A percentile compares a stretch with the other conserved stretches of the same genome.
Conservation (phyloP, 176 grass and related monocot genomes). For the Oryza rufipogon region DNA sequence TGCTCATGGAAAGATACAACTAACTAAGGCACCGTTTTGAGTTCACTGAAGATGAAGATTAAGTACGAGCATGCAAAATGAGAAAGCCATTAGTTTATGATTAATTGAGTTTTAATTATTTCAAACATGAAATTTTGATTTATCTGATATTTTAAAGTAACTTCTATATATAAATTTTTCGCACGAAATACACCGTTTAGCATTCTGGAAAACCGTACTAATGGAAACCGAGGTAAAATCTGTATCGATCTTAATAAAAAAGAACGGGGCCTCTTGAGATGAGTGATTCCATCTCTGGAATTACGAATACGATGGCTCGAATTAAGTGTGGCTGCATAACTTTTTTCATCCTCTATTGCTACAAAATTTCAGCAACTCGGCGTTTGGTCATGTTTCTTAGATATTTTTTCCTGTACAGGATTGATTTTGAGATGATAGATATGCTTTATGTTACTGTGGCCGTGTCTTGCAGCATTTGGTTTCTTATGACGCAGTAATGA, state of each 20-base stretch:
- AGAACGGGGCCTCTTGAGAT: too few relatives aligned
- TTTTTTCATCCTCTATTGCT: not conserved
- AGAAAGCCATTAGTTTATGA: not conserved
- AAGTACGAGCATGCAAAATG: too few relatives aligned
- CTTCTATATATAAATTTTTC: too few relatives aligned
- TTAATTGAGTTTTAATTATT: too few relatives aligned
- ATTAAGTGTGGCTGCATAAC: constrained; percentile 24
- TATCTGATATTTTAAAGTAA: too few relatives aligned
- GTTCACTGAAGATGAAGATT: too few relatives aligned
- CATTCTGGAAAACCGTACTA: rapidly evolving
- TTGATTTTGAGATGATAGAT: constrained; percentile 14
- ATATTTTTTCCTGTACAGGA: constrained; percentile 12
- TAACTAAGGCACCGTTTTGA: not conserved
- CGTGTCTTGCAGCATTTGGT: constrained; percentile 10
- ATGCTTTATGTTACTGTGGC: not conserved
- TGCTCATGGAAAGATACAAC: constrained; percentile 11
- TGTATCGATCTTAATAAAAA: too few relatives aligned
- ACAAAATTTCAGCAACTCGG: not conserved
- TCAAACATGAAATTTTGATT: too few relatives aligned
- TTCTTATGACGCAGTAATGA: constrained; percentile 22
- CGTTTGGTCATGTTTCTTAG: not conserved
- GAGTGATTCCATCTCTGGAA: constrained; percentile 25
- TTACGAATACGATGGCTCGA: not conserved
- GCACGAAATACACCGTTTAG: too few relatives aligned
- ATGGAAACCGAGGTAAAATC: too few relatives aligned